phyloP scores from a whole-genome alignment of 2,329 filamentous ascomycete genomes.

The Colletotrichum somersetense region DNA sequence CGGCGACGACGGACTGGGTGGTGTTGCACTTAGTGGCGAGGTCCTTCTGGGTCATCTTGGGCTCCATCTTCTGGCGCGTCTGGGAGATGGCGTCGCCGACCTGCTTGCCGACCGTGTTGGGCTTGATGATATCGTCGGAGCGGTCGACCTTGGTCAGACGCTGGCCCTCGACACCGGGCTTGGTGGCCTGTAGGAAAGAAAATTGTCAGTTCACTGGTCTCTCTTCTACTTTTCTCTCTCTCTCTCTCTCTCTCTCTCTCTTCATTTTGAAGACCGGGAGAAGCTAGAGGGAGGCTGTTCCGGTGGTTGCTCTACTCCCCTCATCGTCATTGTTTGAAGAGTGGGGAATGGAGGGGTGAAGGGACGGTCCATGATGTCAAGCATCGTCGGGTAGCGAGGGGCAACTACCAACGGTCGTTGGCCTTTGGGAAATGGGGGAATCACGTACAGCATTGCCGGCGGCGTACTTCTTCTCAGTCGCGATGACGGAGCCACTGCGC shows the following conservation, averaged over 20 bases:
- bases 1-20: conserved; percentile 81
- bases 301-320: not conserved
- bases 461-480: conserved; percentile 91
- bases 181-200: conserved; percentile 57
- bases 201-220: conserved; percentile 40
- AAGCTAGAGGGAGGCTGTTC: not conserved
- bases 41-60: conserved; percentile 96
- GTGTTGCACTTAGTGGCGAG: conserved; percentile 91
- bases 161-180: conserved; percentile 81
- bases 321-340: conserved; percentile 2
- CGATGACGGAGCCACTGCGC: conserved; percentile 80
- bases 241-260: not conserved
- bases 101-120: conserved; percentile 85
- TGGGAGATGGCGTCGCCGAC: conserved; percentile 88
- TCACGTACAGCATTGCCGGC: conserved; percentile 82
- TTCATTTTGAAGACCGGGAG: not conserved
- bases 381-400: not conserved
- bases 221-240: not conserved
- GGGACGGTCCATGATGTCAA: conserved; percentile 33
- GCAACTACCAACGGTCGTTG: not conserved
- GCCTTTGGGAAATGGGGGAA: not conserved
- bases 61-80: conserved; percentile 83
- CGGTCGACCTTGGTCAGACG: conserved; percentile 98
- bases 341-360: conserved; percentile 34
- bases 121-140: conserved; percentile 96